Base-by-base conservation (phyloP, 2,329 filamentous ascomycete species). In the Trichoderma sp. region DNA sequence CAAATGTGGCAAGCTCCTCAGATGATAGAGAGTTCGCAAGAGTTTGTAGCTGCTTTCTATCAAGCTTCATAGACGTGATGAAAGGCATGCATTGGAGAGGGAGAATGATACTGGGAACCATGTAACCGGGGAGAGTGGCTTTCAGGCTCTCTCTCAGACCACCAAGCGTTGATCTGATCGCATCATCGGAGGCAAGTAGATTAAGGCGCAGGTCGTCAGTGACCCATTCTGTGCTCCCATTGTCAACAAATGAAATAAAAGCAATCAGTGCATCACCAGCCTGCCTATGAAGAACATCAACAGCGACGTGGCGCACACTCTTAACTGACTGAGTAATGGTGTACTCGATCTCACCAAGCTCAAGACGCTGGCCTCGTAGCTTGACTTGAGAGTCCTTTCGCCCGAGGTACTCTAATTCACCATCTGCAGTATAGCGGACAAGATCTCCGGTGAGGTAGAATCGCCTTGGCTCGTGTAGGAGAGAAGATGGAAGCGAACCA, bases 361-460 rank as follows among this genome's bases (percentile, higher is more conserved):
- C 91, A 67, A 89, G 83, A 72, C 88, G 81, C 75, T 86, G 90
- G 29, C 91, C 91, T 33, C 86, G 84, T 12, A 91, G 80, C 79
- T 91, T 91, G 66, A 91, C 85, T 78, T 91, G 89, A 0, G 85
- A 85, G 77, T 91, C 89, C 77, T 88, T 89, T 27, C 89, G 84
- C 53, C 88, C 88, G 60, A 88, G 79, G 71, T 85, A 87, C 0
- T 84, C 77, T 6, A 88, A 78, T 33, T 79, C 78, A 2, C 85
- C 84, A 62, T 86, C 82, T 0, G 80, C 79, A 41, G 83, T 80
- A 31, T 86, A 86, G 60, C 80, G 80, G 7, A 81, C 86, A 8
- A 88, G 81, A 75, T 88, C 87, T 16, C 87, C 87, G 0, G 87
- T 87, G 72, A 84, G 84, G 76, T 88, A 88, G 11, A 85, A 76